Percentiles rank a stretch among this genome's conserved stretches.
phyloP scores from a whole-genome alignment of 805 yeast genomes.

The Pichia deserticola region DNA sequence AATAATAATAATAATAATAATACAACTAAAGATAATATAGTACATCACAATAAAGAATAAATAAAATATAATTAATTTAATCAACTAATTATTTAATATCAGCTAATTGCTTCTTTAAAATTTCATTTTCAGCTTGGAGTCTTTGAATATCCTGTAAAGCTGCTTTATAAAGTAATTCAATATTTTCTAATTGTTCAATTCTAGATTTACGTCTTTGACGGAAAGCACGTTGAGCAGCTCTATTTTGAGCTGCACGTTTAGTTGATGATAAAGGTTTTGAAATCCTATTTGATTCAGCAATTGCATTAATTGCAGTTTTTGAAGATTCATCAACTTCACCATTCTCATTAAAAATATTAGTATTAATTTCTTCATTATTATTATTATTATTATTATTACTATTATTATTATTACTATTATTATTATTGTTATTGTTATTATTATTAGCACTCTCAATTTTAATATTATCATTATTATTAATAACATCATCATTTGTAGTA shows the following conservation, averaged over 20 bases:
- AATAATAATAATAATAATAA: background rate
- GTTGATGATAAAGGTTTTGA: constrained; percentile 21
- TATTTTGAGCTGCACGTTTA: constrained; percentile 86
- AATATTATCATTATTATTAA: background rate
- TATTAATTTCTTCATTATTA: background rate
- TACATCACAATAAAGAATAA: no score
- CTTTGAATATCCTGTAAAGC: constrained; percentile 58
- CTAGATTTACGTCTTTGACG: constrained; percentile 77
- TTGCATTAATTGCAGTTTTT: constrained; percentile 1
- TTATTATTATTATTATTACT: background rate
- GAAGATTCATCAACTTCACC: background rate
- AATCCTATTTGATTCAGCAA: background rate
- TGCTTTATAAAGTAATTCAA: constrained; percentile 55
- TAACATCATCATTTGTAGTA: background rate
- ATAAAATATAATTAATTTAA: background rate
- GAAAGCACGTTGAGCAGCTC: constrained; percentile 89
- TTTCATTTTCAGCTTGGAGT: constrained; percentile 62
- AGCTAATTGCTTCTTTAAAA: constrained; percentile 52
- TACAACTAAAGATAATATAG: no score
- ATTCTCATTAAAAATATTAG: background rate
- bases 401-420: background rate
- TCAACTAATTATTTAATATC: background rate
- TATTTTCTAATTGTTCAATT: constrained; percentile 69
- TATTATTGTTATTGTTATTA: background rate
- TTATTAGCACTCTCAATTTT: background rate